Percentiles rank a stretch among this genome's conserved stretches.
phyloP scores from a whole-genome alignment of 2,329 filamentous ascomycete genomes.

The Arthroderma sp. region DNA sequence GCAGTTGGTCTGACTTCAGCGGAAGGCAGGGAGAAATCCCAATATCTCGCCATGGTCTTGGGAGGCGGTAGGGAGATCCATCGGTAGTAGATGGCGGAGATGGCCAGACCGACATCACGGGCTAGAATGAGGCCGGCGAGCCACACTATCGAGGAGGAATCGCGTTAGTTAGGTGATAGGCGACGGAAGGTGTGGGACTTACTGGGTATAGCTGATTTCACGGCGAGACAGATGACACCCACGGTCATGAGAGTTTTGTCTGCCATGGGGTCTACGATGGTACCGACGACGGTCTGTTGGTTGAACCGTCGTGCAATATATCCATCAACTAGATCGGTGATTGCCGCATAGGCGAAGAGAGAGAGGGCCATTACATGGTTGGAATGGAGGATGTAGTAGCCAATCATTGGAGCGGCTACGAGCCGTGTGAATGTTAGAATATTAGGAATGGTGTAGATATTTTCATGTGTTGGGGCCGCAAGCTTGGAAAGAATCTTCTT shows the following conservation, averaged over 20 bases:
- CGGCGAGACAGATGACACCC: constrained; percentile 68
- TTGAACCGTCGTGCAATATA: constrained; percentile 85
- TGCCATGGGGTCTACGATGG: constrained; percentile 90
- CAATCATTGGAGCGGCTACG: constrained; percentile 67
- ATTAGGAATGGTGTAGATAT: constrained; percentile 96
- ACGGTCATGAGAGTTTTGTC: constrained; percentile 96
- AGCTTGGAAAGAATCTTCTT: constrained; percentile 14
- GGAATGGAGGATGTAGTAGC: constrained; percentile 77
- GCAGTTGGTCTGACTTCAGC: constrained; percentile 33
- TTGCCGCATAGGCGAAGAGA: constrained; percentile 81
- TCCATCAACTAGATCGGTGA: constrained; percentile 86
- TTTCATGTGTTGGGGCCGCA: constrained; percentile 47
- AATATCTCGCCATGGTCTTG: constrained; percentile 85
- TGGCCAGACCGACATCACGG: constrained; percentile 66
- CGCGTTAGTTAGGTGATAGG: constrained; percentile 1
- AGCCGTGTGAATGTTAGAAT: constrained; percentile 79
- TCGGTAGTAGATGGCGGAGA: constrained; percentile 86
- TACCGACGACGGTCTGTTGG: constrained; percentile 83
- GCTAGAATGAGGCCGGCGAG: constrained; percentile 82
- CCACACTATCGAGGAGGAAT: constrained; percentile 46
- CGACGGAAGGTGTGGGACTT: constrained; percentile 21
- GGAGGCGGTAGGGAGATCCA: constrained; percentile 88
- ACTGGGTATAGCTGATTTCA: constrained; percentile 72
- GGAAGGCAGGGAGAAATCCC: constrained; percentile 79
- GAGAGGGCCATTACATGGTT: constrained; percentile 65